Conservation (phyloP, 2,329 filamentous ascomycete species). For the Penicillium concentricum region DNA sequence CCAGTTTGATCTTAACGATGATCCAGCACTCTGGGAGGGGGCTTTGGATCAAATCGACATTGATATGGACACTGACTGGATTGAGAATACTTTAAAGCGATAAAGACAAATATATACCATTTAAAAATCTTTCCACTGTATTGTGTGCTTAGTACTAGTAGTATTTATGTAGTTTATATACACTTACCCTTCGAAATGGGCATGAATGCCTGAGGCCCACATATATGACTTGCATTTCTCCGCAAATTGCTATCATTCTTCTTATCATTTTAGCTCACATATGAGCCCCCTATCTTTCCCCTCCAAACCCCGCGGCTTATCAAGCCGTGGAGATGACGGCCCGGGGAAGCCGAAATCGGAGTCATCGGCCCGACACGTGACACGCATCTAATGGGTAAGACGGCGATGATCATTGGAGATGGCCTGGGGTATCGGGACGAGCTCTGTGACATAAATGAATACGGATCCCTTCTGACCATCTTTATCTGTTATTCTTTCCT, state of each 20-base stretch:
- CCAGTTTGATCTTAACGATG: slow-evolving; percentile 38
- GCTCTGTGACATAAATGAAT: slow-evolving; percentile 10
- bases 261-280: background rate
- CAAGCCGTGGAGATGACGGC: slow-evolving; percentile 13
- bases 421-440: background rate
- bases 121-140: background rate
- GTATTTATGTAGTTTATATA: background rate
- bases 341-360: slow-evolving; percentile 18
- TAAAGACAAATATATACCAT: slow-evolving; percentile 2
- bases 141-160: background rate
- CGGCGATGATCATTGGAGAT: background rate
- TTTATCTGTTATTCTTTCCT: background rate
- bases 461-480: background rate
- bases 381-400: slow-evolving; percentile 5
- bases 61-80: slow-evolving; percentile 45
- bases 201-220: background rate
- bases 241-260: background rate
- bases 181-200: background rate
- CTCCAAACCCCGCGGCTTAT: background rate
- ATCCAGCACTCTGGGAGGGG: slow-evolving; percentile 44
- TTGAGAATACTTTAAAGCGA: slow-evolving; percentile 31
- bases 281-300: background rate
- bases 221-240: background rate
- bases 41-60: slow-evolving; percentile 42
- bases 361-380: slow-evolving; percentile 34